Base-by-base conservation (phyloP, 805 yeast genomes). In the Metschnikowia henanensis region DNA sequence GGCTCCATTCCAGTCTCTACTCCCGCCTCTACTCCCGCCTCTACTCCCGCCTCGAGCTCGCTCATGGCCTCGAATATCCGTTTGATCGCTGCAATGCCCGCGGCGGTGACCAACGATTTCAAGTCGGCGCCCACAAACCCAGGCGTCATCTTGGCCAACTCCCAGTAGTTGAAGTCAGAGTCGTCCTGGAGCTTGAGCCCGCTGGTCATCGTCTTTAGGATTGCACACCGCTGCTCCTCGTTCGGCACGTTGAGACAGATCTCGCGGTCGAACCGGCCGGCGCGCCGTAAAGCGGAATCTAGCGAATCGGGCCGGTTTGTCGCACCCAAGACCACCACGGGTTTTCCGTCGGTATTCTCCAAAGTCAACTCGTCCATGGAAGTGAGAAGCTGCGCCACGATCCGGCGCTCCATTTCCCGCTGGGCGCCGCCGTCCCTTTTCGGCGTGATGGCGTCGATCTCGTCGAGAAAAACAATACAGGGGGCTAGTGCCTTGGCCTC, bases 361-460 rank as follows among this genome's bases (percentile, higher is more conserved):
- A 98, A 96, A 73, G 92, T 92, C 99, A 94, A 94, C 77, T 99
- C 99, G 65, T 94, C 99, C 99, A 94, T 94, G 57, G 94, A 78
- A 16, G 99, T 94, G 65, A 94, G 81, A 62, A 94, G 79, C 74
- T 94, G 99, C 23, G 98, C 92, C 49, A 94, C 99, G 45, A 94
- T 99, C 76, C 99, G 86, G 75, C 99, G 84, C 75, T 94, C 99
- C 58, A 94, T 99, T 72, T 94, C 99, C 75, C 99, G 99, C 65
- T 94, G 94, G 42, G 99, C 94, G 83, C 94, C 94, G 83, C 94
- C 94, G 76, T 94, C 99, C 77, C 99, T 89, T 84, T 94, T 94
- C 68, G 99, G 99, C 40, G 99, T 99, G 60, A 94, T 94, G 13
- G 98, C 92, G 68, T 94, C 99, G 53, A 94, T 94, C 73, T 94